These are phyloP conservation scores for Castanospermum australe DNA, from an alignment of 306 rosid species.

Conservation along the genomic window DNA sequence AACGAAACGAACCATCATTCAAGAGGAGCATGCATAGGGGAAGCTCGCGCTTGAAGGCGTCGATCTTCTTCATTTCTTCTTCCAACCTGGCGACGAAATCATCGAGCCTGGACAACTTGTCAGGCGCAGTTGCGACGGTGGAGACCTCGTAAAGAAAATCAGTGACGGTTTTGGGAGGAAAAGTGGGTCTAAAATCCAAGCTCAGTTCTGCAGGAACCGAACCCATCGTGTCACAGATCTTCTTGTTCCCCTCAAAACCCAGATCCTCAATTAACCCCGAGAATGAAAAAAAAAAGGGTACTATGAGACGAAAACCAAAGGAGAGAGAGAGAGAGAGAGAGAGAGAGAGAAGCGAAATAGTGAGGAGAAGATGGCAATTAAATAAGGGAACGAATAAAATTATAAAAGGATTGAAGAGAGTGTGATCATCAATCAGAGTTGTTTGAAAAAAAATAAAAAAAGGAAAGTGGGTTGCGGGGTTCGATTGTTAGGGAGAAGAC, in stretches of 20 bases:
- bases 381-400: background rate
- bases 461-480: constrained; percentile 16
- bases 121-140: constrained; percentile 29
- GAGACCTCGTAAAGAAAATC: constrained; percentile 64
- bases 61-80: constrained; percentile 83
- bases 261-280: constrained; percentile 14
- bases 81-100: constrained; percentile 56
- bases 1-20: constrained; percentile 66
- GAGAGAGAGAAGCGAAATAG: background rate
- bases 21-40: constrained; percentile 85
- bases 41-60: constrained; percentile 91
- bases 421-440: background rate
- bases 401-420: background rate
- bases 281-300: too few relatives aligned
- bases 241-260: background rate
- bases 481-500: background rate
- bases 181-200: constrained; percentile 70
- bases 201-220: constrained; percentile 76
- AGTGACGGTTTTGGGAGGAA: constrained; percentile 67
- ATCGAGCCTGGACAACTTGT: constrained; percentile 45
- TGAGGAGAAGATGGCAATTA: background rate
- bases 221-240: constrained; percentile 60
- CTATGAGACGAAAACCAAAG: too few relatives aligned
- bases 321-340: background rate
- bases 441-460: background rate